Percentiles rank a stretch among this genome's conserved stretches.
Conservation (phyloP, 1,284 basidiomycete genomes). For the Trichosporon coremiiforme region DNA sequence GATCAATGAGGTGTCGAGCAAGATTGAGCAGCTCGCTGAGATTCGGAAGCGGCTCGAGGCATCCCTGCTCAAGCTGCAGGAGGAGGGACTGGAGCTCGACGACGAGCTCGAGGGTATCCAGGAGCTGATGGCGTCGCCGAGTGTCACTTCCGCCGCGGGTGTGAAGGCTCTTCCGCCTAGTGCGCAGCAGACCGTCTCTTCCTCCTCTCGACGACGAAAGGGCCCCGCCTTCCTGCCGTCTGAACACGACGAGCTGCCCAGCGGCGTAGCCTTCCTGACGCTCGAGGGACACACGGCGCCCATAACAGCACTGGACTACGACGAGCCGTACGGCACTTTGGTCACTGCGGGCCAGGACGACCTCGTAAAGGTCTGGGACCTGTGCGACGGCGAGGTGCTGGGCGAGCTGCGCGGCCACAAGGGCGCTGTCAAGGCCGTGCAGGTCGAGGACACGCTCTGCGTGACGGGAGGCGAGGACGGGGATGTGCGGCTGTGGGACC, state of each 20-base stretch:
- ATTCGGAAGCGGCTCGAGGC: constrained; percentile 79
- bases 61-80: constrained; percentile 81
- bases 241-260: constrained; percentile 93
- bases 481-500: constrained; percentile 81
- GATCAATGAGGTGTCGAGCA: constrained; percentile 80
- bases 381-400: constrained; percentile 68
- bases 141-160: constrained; percentile 47
- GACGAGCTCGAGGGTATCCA: constrained; percentile 89
- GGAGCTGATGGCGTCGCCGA: constrained; percentile 69
- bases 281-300: constrained; percentile 77
- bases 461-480: constrained; percentile 88
- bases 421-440: constrained; percentile 79
- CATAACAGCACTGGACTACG: constrained; percentile 88
- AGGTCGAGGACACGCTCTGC: constrained; percentile 90
- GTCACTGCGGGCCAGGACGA: constrained; percentile 75
- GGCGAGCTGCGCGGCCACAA: constrained; percentile 77
- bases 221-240: constrained; percentile 94
- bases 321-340: constrained; percentile 92
- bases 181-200: constrained; percentile 27
- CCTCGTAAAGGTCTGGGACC: constrained; percentile 63
- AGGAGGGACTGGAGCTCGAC: constrained; percentile 93
- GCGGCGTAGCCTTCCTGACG: constrained; percentile 95
- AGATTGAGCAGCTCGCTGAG: constrained; percentile 81
- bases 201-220: constrained; percentile 53
- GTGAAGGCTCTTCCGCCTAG: constrained; percentile 45